Conservation (phyloP, 2,329 filamentous ascomycete species). For the Cytospora piceae region DNA sequence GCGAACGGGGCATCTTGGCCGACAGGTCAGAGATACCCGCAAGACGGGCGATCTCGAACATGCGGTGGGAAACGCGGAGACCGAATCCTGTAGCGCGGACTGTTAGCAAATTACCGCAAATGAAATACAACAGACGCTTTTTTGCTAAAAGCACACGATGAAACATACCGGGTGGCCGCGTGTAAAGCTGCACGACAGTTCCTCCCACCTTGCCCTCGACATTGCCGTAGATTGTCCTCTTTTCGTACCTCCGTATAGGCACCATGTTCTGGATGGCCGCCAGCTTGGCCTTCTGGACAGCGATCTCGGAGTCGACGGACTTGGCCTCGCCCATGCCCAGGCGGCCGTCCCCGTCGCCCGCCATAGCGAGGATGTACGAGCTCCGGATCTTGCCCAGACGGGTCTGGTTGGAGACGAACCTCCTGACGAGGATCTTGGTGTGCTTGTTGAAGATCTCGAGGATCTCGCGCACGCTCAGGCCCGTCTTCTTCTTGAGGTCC, state of each 20-base stretch:
- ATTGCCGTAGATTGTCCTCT: constrained; percentile 87
- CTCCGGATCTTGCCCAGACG: constrained; percentile 91
- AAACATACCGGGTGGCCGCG: constrained; percentile 82
- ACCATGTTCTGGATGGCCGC: constrained; percentile 89
- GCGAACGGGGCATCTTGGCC: constrained; percentile 78
- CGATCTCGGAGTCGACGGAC: constrained; percentile 72
- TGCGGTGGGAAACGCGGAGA: constrained; percentile 84
- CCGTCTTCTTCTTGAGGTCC: constrained; percentile 58
- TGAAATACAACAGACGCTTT: constrained; percentile 14
- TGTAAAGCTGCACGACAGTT: constrained; percentile 79
- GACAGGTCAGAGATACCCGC: constrained; percentile 87
- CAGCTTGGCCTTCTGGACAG: constrained; percentile 72
- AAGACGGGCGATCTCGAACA: constrained; percentile 91
- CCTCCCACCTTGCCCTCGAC: constrained; percentile 84
- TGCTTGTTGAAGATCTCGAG: constrained; percentile 49
- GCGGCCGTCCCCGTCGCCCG: constrained; percentile 84
- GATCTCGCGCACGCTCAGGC: constrained; percentile 57
- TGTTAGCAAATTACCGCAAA: constrained; percentile 11
- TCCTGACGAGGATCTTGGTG: constrained; percentile 73
- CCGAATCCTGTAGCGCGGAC: constrained; percentile 72
- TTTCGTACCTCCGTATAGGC: constrained; percentile 89
- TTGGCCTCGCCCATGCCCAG: constrained; percentile 91
- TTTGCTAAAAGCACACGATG: background rate
- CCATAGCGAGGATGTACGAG: constrained; percentile 75
- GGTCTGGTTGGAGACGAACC: constrained; percentile 87